A percentile compares a stretch with the other conserved stretches of the same genome.
Evolutionary conservation across 164 flowering plant species (phyloP).

Genomic region (Euptelea pleiosperma): DNA sequence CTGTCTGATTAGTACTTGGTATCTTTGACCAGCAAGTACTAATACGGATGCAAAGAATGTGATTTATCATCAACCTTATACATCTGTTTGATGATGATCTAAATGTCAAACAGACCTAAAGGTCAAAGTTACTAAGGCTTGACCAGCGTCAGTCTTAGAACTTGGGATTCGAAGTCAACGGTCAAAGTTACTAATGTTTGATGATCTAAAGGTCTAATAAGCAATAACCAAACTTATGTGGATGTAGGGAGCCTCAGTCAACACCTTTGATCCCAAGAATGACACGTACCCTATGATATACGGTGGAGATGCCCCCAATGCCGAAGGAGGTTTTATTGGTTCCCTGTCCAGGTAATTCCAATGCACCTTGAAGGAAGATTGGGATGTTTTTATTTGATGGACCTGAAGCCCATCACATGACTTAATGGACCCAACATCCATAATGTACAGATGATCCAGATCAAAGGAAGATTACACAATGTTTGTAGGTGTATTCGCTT

Average conservation of each 20-base stretch:
- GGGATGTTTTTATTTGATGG: not conserved
- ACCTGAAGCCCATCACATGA: not conserved
- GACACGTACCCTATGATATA: constrained; percentile 34
- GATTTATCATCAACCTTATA: too few relatives aligned
- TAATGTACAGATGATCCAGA: not conserved
- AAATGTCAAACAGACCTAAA: not conserved
- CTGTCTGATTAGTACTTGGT: not conserved
- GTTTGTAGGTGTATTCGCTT: too few relatives aligned
- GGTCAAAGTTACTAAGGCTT: not conserved
- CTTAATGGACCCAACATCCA: too few relatives aligned
- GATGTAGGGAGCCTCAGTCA: constrained; percentile 47
- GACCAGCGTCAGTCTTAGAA: too few relatives aligned
- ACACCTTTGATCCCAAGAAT: constrained; percentile 31
- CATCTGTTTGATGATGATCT: too few relatives aligned
- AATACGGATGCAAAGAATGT: not conserved
- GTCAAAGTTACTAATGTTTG: too few relatives aligned
- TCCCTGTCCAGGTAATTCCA: constrained; percentile 25
- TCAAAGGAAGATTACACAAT: too few relatives aligned
- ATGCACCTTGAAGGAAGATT: not conserved
- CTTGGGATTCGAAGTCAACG: too few relatives aligned
- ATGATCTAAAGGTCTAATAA: too few relatives aligned
- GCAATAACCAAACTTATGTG: not conserved
- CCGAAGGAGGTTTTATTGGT: constrained; percentile 17
- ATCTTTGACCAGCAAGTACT: not conserved
- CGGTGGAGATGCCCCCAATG: constrained; percentile 51